Evolutionary conservation across 2,329 filamentous ascomycete species (phyloP).

Genomic region (Scedosporium apiospermum): DNA sequence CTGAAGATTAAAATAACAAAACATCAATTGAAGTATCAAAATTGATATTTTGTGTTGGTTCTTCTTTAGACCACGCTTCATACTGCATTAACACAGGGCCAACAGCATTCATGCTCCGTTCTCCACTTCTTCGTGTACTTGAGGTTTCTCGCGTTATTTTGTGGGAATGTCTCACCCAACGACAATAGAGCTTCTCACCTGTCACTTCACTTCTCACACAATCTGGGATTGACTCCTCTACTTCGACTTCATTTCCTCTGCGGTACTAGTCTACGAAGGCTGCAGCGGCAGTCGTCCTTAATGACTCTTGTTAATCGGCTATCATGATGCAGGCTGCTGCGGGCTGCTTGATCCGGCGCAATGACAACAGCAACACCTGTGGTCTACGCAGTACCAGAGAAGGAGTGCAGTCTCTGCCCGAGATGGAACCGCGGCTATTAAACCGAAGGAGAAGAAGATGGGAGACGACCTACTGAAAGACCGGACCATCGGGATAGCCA

Average conservation of each 20-base stretch:
- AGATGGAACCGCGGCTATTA: constrained; percentile 3
- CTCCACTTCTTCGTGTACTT: not conserved
- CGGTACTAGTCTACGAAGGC: not conserved
- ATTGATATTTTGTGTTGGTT: too few species aligned
- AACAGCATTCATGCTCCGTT: not conserved
- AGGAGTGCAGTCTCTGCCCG: not conserved
- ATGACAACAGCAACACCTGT: not conserved
- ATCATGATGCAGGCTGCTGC: not conserved
- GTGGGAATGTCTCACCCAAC: not conserved
- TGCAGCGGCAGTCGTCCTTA: not conserved
- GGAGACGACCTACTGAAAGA: not conserved
- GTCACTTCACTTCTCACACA: not conserved
- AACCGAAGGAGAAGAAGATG: not conserved
- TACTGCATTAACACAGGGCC: too few species aligned
- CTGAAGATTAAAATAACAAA: too few species aligned
- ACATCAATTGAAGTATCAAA: too few species aligned
- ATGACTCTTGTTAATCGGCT: not conserved
- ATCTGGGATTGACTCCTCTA: not conserved
- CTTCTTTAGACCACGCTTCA: too few species aligned
- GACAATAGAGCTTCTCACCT: not conserved
- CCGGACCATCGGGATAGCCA: not conserved
- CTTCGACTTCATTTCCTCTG: not conserved
- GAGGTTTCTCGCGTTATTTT: not conserved
- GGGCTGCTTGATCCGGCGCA: not conserved
- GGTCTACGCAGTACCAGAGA: not conserved